Percentiles rank a stretch among this genome's conserved stretches.
Evolutionary conservation across 1,284 basidiomycete genomes (phyloP).

Genomic region (Caloboletus inedulis): DNA sequence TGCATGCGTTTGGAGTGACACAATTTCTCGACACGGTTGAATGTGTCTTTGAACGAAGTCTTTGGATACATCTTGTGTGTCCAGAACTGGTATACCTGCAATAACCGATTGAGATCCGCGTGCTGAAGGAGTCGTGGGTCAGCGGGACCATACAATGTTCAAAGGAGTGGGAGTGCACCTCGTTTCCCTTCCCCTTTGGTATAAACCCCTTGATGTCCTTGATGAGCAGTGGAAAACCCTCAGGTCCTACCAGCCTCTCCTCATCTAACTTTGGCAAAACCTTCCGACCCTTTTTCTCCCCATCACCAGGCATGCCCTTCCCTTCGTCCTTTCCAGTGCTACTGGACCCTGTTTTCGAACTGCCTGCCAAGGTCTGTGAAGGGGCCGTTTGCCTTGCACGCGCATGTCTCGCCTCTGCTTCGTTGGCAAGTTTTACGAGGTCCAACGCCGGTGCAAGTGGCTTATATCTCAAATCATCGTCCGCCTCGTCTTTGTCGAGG

Average conservation of each 20-base stretch:
- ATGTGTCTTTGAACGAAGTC: conserved; percentile 79
- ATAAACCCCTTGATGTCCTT: conserved; percentile 72
- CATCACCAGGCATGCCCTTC: conserved; percentile 33
- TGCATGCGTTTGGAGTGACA: conserved; percentile 82
- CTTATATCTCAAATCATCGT: conserved; percentile 36
- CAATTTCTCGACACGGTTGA: conserved; percentile 77
- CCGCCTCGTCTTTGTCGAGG: conserved; percentile 44
- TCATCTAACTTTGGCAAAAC: conserved; percentile 67
- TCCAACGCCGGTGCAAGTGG: conserved; percentile 49
- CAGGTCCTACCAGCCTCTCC: conserved; percentile 61
- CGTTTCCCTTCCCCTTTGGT: conserved; percentile 83
- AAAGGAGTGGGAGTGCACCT: conserved; percentile 49
- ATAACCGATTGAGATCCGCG: conserved; percentile 71
- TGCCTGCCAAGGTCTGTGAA: conserved; percentile 46
- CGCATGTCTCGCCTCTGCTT: conserved; percentile 49
- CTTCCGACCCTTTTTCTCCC: conserved; percentile 47
- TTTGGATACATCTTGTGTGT: conserved; percentile 87
- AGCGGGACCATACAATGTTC: not conserved
- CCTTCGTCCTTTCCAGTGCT: conserved; percentile 21
- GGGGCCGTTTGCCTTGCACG: conserved; percentile 27
- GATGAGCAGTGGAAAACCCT: conserved; percentile 77
- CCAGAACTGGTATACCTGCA: conserved; percentile 90
- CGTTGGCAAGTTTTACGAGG: conserved; percentile 47
- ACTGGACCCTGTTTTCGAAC: conserved; percentile 42
- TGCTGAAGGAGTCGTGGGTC: conserved; percentile 42